phyloP scores from a whole-genome alignment of 116 monocot species.

The Cymodocea nodosa region DNA sequence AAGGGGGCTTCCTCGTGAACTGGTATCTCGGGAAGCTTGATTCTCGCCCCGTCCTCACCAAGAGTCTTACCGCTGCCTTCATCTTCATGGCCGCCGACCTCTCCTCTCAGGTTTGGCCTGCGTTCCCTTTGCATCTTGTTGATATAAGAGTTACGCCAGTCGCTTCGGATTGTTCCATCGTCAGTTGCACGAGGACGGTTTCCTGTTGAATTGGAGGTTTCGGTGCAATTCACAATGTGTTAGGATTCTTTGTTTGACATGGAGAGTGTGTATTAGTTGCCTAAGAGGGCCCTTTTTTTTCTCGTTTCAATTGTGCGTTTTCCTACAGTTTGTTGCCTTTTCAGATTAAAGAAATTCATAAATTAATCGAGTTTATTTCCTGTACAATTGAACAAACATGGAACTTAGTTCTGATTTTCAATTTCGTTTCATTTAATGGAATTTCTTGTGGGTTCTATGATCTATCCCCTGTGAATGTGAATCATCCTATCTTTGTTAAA shows the following conservation, averaged over 20 bases:
- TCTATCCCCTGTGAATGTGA: no score
- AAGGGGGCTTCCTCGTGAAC: slow-evolving; percentile 29
- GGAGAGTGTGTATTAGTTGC: neutral
- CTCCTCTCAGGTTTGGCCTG: slow-evolving; percentile 45
- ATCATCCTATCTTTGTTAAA: no score
- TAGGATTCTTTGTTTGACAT: neutral
- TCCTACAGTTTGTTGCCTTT: no score
- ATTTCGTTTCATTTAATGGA: no score
- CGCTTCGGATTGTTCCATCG: neutral
- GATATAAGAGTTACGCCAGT: neutral
- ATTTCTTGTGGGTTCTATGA: no score
- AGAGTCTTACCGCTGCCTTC: slow-evolving; percentile 67
- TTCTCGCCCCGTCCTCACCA: slow-evolving; percentile 57
- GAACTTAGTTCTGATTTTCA: no score
- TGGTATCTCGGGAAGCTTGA: slow-evolving; percentile 91
- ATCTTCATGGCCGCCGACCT: slow-evolving; percentile 69
- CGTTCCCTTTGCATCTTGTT: neutral
- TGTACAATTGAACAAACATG: no score
- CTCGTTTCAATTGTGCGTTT: neutral
- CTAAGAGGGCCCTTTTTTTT: neutral
- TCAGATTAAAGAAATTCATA: no score
- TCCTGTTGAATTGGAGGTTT: neutral
- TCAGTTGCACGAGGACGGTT: neutral
- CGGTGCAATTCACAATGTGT: neutral
- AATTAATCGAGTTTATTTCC: no score